Base-by-base conservation (phyloP, 2,329 filamentous ascomycete genomes). In the Ophiostoma himal-ulmi region DNA sequence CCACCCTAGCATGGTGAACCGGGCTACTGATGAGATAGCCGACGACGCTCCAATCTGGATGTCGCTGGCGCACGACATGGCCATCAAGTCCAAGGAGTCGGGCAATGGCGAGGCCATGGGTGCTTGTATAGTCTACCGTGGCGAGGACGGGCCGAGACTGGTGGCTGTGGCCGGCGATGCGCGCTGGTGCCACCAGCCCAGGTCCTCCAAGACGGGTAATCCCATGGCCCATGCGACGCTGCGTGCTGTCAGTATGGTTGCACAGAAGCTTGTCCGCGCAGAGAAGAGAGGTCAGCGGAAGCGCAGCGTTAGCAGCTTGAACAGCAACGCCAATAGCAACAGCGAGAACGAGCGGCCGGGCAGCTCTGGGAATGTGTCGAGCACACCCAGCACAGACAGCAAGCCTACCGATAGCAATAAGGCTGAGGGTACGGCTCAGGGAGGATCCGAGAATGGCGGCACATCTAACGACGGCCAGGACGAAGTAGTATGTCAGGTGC, bases 201-300 rank as follows among this genome's bases (percentile, higher is more conserved):
- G 78, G 71, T 77, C 77, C 34, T 79, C 81, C 5, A 67, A 80
- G 44, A 83, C 83, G 8, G 90, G 89, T 74, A 94, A 95, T 76
- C 87, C 90, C 57, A 89, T 94, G 85, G 90, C 88, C 36, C 92
- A 96, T 77, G 87, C 90, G 26, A 89, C 91, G 7, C 86, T 94
- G 77, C 86, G 92, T 73, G 91, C 89, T 70, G 92, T 95, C 76
- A 92, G 89, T 77, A 93, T 95, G 88, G 89, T 95, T 70, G 91
- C 91, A 3, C 86, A 88, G 76, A 88, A 88, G 76, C 81, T 88
- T 13, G 86, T 88, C 48, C 82, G 85, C 52, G 82, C 85, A 62
- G 86, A 88, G 74, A 80, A 84, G 71, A 78, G 78, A 67, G 78
- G 77, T 60, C 74, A 73, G 70, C 66, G 70, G 30, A 69, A 64